A percentile compares a stretch with the other conserved stretches of the same genome.
These are phyloP conservation scores for Quercus dentata DNA, from an alignment of 306 rosid genomes.

Conservation along the genomic window DNA sequence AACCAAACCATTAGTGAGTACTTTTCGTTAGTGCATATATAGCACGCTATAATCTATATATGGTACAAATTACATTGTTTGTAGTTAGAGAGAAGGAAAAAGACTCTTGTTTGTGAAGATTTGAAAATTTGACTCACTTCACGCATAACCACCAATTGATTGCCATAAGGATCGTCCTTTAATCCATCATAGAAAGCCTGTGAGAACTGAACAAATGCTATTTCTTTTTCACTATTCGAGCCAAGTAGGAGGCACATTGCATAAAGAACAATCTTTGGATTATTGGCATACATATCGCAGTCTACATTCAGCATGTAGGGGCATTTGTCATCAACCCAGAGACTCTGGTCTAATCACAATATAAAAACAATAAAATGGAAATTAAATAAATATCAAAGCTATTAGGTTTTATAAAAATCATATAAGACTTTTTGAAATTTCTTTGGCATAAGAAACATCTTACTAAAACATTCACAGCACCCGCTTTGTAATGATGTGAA, in stretches of 20 bases:
- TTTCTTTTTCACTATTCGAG: slow-evolving; percentile 34
- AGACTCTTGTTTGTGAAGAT: too few species aligned
- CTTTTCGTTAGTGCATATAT: too few species aligned
- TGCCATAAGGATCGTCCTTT: slow-evolving; percentile 71
- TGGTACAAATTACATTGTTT: too few species aligned
- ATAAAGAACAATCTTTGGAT: slow-evolving; percentile 44
- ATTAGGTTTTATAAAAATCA: too few species aligned
- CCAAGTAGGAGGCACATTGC: slow-evolving; percentile 55
- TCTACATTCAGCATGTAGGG: slow-evolving; percentile 59
- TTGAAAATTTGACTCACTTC: slow-evolving; percentile 17
- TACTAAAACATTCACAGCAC: too few species aligned
- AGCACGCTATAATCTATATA: too few species aligned
- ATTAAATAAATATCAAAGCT: too few species aligned
- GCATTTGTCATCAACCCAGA: slow-evolving; percentile 76
- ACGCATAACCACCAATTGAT: slow-evolving; percentile 28
- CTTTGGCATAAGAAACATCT: too few species aligned
- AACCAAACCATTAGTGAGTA: too few species aligned
- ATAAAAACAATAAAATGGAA: neutral
- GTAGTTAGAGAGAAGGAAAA: too few species aligned
- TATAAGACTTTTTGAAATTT: too few species aligned
- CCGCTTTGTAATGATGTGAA: too few species aligned
- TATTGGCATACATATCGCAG: slow-evolving; percentile 70
- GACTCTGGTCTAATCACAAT: slow-evolving; percentile 47
- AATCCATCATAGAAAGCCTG: slow-evolving; percentile 48
- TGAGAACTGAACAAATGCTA: slow-evolving; percentile 60